A percentile compares a stretch with the other conserved stretches of the same genome.
phyloP scores from a whole-genome alignment of 345 rosid species.

The Stellera chamaejasme region DNA sequence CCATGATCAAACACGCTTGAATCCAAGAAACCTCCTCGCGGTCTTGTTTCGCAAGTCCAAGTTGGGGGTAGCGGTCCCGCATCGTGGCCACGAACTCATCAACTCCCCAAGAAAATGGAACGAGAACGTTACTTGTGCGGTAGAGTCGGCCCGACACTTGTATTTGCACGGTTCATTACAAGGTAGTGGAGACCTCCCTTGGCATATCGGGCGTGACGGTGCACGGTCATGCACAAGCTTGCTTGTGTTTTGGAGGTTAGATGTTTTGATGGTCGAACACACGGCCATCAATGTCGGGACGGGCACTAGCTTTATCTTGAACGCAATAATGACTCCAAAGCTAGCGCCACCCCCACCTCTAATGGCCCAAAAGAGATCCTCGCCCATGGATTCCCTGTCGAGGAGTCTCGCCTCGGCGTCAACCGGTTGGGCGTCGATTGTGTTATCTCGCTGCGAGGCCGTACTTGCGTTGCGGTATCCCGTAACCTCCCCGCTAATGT shows the following conservation, averaged over 20 bases:
- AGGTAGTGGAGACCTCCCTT: neutral
- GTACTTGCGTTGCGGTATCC: neutral
- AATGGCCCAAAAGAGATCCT: conserved; percentile 11
- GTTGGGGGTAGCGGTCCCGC: neutral
- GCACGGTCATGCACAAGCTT: conserved; percentile 1
- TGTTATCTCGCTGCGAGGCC: conserved; percentile 10
- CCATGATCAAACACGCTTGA: neutral
- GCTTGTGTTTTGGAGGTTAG: neutral
- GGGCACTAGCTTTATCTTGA: neutral
- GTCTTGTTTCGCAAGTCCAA: neutral
- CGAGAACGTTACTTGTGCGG: neutral
- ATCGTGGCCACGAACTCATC: neutral
- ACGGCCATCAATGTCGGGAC: neutral
- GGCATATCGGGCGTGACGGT: conserved; percentile 1
- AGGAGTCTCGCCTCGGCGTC: conserved; percentile 5
- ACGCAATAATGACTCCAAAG: neutral
- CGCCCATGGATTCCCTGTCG: conserved; percentile 9
- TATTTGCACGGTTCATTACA: neutral
- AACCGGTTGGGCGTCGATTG: neutral
- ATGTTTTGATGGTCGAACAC: neutral
- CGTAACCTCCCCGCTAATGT: neutral
- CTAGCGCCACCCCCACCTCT: conserved; percentile 6
- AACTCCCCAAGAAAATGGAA: neutral
- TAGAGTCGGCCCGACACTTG: neutral
- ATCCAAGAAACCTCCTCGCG: conserved; percentile 1